Conservation (phyloP, 2,329 filamentous ascomycete genomes). For the Neofusicoccum parvum region DNA sequence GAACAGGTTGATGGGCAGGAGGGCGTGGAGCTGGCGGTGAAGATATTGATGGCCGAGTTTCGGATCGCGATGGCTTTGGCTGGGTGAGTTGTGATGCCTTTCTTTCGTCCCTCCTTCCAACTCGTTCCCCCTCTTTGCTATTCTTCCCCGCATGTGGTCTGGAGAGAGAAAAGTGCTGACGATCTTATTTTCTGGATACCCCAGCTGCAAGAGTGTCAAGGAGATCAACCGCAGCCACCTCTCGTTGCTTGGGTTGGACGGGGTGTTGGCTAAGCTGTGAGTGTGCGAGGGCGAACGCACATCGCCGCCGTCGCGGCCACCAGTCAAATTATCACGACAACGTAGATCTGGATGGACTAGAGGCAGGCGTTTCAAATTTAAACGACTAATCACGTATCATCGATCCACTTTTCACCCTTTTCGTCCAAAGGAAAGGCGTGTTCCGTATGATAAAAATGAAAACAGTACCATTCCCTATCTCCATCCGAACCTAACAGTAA, state of each 20-base stretch:
- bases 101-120: no score
- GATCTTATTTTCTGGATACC: no score
- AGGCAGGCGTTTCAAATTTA: no score
- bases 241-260: not conserved
- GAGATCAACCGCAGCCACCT: slow-evolving; percentile 21
- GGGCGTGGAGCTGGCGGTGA: slow-evolving; percentile 47
- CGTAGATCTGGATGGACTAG: no score
- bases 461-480: not conserved
- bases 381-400: no score
- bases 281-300: not conserved
- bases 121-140: no score
- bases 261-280: not conserved
- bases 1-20: slow-evolving; percentile 38
- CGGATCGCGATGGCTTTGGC: slow-evolving; percentile 33
- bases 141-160: no score
- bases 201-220: slow-evolving; percentile 8
- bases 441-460: not conserved
- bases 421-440: no score
- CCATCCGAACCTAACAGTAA: not conserved
- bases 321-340: no score
- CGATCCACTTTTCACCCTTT: no score
- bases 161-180: no score
- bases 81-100: slow-evolving; percentile 22
- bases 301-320: no score
- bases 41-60: slow-evolving; percentile 39